Evolutionary conservation across 2,329 filamentous ascomycete genomes (phyloP), one percentile per base, ranked within the genome.

Genomic region (Albifimbria verrucaria): DNA sequence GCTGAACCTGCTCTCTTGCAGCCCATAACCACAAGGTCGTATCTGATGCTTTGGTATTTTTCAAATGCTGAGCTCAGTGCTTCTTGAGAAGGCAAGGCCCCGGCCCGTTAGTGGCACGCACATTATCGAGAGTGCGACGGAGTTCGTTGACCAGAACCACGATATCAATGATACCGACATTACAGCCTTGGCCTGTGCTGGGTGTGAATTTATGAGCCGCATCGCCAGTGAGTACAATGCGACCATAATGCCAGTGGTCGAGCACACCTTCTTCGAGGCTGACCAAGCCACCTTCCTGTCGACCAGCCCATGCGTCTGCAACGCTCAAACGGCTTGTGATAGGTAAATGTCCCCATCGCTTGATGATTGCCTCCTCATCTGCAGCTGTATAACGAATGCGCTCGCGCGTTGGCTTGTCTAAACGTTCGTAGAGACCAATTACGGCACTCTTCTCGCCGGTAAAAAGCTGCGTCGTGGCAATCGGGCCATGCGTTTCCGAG

Each of bases 131-230:
- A 5, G 18, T 39, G 15, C 32, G 32, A 6, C 32, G 5, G 12
- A 39, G 4, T n/a, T 39, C 26, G 50, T 62, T 64, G 47, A 51
- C 48, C 17, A 64, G 54, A n/a, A 50, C 54, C 2, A 57, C 57
- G 21, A 63, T 39, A n/a, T 66, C 62, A 39, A 65, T 59, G 7
- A 69, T 58, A 2, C 61, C 66, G 42, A 59, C 62, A 52, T 72
- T 69, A 28, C 64, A 60, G 2, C 69, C 68, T 7, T 63, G 57
- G 0, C 65, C 68, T 2, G 63, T 49, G 39, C 68, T 66, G 0
- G 68, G 66, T 1, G 68, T 69, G 50, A 69, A 65, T 45, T 71
- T 70, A 52, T 72, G 67, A 17, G 56, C 62, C 1, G 69, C 56
- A 45, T 73, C 70, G 1, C 70, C 70, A 0, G 58, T 60, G 1